These are phyloP conservation scores for Aureobasidium sp. DNA, from an alignment of 2,329 filamentous ascomycete species.

Conservation along the genomic window DNA sequence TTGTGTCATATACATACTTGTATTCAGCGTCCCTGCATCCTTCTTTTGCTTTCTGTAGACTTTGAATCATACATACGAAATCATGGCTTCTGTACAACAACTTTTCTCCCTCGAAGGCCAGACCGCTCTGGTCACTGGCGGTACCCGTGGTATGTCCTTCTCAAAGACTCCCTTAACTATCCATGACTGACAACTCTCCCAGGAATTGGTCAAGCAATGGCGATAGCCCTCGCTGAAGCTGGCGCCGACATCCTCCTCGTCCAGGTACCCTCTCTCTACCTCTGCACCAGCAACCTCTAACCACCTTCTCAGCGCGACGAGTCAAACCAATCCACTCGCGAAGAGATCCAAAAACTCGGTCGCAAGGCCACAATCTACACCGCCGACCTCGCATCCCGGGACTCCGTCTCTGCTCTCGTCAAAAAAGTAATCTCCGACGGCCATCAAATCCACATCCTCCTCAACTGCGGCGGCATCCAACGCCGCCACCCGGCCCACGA, in stretches of 20 bases:
- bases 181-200: background rate
- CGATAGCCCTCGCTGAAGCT: slow-evolving; percentile 41
- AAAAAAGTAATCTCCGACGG: slow-evolving; percentile 54
- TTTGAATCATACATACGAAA: background rate
- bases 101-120: slow-evolving; percentile 43
- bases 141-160: slow-evolving; percentile 43
- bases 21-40: background rate
- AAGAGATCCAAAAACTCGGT: slow-evolving; percentile 55
- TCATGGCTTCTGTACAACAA: slow-evolving; percentile 30
- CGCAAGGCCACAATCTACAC: slow-evolving; percentile 60
- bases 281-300: too few species aligned
- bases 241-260: slow-evolving; percentile 43
- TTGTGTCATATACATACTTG: background rate
- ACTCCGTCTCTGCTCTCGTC: slow-evolving; percentile 52
- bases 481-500: slow-evolving; percentile 63
- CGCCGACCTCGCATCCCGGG: slow-evolving; percentile 55
- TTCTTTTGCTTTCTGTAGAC: background rate
- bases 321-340: slow-evolving; percentile 48
- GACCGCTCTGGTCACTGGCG: slow-evolving; percentile 42
- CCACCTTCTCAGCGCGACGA: too few species aligned
- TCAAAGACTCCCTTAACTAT: slow-evolving; percentile 23
- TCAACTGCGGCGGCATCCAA: slow-evolving; percentile 86
- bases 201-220: slow-evolving; percentile 44
- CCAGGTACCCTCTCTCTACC: slow-evolving; percentile 31
- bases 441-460: slow-evolving; percentile 61